Percentiles rank a stretch among this genome's conserved stretches.
Conservation (phyloP, 257 asterid species). For the Ilex asprella region DNA sequence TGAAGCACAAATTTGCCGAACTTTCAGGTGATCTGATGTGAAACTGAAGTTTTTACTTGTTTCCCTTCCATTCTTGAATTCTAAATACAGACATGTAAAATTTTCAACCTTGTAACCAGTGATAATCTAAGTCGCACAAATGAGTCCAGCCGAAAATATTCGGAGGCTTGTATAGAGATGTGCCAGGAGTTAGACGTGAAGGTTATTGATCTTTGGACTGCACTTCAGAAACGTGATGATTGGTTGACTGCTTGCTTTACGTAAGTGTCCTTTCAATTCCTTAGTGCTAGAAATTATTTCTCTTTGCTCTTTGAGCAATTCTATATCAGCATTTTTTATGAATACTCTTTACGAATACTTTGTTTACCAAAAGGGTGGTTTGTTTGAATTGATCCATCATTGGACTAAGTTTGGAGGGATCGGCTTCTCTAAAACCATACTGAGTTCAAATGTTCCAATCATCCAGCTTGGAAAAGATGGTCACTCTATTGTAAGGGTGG, state of each 20-base stretch:
- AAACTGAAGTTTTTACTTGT: neutral
- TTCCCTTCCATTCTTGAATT: neutral
- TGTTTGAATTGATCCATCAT: too few relatives aligned
- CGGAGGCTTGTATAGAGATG: conserved; percentile 60
- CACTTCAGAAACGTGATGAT: conserved; percentile 58
- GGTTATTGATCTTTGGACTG: conserved; percentile 63
- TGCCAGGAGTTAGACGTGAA: conserved; percentile 40
- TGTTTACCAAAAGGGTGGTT: too few relatives aligned
- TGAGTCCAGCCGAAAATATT: conserved; percentile 44
- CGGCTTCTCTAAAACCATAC: too few relatives aligned
- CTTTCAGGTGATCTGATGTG: conserved; percentile 29
- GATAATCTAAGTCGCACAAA: conserved; percentile 36
- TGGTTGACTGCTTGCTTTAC: conserved; percentile 58
- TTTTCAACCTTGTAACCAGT: conserved; percentile 16
- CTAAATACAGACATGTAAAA: neutral
- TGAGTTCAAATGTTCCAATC: too few relatives aligned
- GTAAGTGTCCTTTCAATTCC: conserved; percentile 24
- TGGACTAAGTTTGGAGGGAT: too few relatives aligned
- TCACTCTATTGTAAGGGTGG: too few relatives aligned
- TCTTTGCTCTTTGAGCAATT: neutral
- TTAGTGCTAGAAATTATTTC: neutral
- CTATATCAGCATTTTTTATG: neutral
- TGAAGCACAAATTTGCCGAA: conserved; percentile 39
- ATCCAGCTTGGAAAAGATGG: too few relatives aligned
- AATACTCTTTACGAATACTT: too few relatives aligned